A percentile compares a stretch with the other conserved stretches of the same genome.
Conservation (phyloP, 2,329 filamentous ascomycete species). For the Neofusicoccum umdonicola region DNA sequence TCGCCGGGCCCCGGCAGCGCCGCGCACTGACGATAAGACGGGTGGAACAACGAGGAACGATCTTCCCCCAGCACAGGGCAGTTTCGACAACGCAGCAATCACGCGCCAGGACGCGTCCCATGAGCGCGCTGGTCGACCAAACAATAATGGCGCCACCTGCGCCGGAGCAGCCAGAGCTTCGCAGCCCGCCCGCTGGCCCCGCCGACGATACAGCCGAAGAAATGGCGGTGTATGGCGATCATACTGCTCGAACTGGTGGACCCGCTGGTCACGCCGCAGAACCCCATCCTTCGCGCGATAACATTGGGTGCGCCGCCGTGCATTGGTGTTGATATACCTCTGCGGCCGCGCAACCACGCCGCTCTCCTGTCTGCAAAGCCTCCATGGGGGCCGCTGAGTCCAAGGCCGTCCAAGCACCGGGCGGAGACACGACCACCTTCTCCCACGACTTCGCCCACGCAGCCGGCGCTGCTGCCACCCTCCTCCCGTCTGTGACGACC, state of each 20-base stretch:
- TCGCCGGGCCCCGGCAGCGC: neutral
- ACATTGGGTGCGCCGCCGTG: neutral
- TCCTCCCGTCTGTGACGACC: neutral
- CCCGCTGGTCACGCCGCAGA: constrained; percentile 12
- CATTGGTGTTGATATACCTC: constrained; percentile 3
- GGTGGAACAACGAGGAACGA: neutral
- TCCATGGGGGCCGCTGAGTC: constrained; percentile 16
- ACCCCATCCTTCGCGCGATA: constrained; percentile 10
- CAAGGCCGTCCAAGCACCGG: neutral
- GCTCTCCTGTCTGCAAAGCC: neutral
- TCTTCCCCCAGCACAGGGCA: constrained; percentile 5
- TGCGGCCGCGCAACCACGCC: neutral
- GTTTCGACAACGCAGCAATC: constrained; percentile 15
- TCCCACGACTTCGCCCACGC: neutral
- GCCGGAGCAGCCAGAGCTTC: neutral
- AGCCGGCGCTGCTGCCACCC: neutral
- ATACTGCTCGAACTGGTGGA: constrained; percentile 13
- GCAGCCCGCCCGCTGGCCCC: neutral
- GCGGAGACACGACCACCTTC: neutral
- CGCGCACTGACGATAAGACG: neutral
- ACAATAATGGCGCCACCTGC: constrained; percentile 4
- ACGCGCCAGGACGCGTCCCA: constrained; percentile 13
- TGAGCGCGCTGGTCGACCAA: neutral
- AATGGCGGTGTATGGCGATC: constrained; percentile 18
- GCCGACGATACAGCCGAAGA: neutral